Evolutionary conservation across 768 basidiomycete genomes (phyloP), one percentile per base, ranked within the genome.

Genomic region (Plicaturopsis crispa): DNA sequence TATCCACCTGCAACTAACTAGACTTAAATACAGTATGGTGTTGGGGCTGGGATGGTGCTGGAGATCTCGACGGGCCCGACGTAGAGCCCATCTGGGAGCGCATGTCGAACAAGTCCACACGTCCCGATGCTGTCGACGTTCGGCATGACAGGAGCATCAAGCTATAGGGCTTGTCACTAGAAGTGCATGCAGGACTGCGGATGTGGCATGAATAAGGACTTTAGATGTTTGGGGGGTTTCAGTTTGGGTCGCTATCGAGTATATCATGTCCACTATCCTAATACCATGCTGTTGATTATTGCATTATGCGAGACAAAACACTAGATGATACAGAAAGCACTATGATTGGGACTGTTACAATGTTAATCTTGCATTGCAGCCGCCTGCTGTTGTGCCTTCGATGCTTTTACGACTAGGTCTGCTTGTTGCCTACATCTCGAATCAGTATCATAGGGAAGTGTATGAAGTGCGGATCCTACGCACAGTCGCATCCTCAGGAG

Each of bases 21-120:
- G 40, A 34, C 24, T 23, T 32, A 7, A 24, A 44, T 34, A 28
- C 52, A 96, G 94, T 98, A 10, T 97, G 94, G 94, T 98, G 94
- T 56, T 97, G 94, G 94, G 94, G 94, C 14, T 99, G 94, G 94
- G 94, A 99, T 52, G 94, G 94, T 11, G 94, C 94, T 3, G 94
- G 94, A 14, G 94, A 99, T 54, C 73, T 99, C 17, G 94, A 97
- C 47, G 94, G 93, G 31, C 94, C 94, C 0, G 93, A 98, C 52
- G 89, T 99, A 5, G 94, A 98, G 50, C 94, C 94, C 5, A 85
- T 99, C 38, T 99, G 94, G 94, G 94, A 97, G 58, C 54, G 59
- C 23, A 83, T 84, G 80, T 65, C 84, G 4, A 75, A 83, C 45
- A 78, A 68, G 53, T 73, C 81, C 8, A 79, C 62, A 34, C 56